A percentile compares a stretch with the other conserved stretches of the same genome.
Evolutionary conservation across 495 filamentous ascomycete genomes (phyloP).

Genomic region (Hypoxylon lienhwacheense): DNA sequence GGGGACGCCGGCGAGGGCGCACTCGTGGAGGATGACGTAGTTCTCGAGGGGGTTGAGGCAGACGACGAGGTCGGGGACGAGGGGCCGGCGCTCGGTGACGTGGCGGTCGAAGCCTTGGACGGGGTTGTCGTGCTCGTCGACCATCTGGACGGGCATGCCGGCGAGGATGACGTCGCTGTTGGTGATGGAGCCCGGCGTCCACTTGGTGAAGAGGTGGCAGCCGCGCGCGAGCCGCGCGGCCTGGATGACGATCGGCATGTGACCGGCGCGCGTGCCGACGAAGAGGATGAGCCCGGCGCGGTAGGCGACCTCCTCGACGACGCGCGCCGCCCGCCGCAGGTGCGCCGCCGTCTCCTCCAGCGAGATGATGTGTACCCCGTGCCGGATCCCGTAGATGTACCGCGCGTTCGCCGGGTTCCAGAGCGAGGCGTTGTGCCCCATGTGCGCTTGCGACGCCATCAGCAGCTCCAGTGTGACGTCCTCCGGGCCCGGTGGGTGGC

Average conservation of each 20-base stretch:
- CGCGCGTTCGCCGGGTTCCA: constrained; percentile 96
- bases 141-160: constrained; percentile 63
- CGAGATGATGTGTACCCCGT: constrained; percentile 91
- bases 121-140: constrained; percentile 69
- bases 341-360: constrained; percentile 85
- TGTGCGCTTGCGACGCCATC: constrained; percentile 85
- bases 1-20: constrained; percentile 80
- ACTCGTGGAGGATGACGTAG: constrained; percentile 85
- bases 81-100: constrained; percentile 59
- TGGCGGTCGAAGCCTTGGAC: constrained; percentile 67
- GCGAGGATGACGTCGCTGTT: constrained; percentile 87
- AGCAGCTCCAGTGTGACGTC: constrained; percentile 90
- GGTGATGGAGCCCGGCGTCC: constrained; percentile 90
- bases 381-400: constrained; percentile 91
- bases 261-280: constrained; percentile 80
- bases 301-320: constrained; percentile 84
- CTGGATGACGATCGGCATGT: constrained; percentile 73
- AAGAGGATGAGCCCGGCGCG: constrained; percentile 86
- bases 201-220: constrained; percentile 91
- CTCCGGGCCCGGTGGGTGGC: constrained; percentile 69
- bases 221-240: constrained; percentile 76
- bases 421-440: constrained; percentile 87
- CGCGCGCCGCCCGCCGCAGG: constrained; percentile 82
- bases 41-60: constrained; percentile 94
- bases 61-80: constrained; percentile 90